These are phyloP conservation scores for Apiospora malaysiana DNA, from an alignment of 2,329 filamentous ascomycete genomes.

Conservation along the genomic window DNA sequence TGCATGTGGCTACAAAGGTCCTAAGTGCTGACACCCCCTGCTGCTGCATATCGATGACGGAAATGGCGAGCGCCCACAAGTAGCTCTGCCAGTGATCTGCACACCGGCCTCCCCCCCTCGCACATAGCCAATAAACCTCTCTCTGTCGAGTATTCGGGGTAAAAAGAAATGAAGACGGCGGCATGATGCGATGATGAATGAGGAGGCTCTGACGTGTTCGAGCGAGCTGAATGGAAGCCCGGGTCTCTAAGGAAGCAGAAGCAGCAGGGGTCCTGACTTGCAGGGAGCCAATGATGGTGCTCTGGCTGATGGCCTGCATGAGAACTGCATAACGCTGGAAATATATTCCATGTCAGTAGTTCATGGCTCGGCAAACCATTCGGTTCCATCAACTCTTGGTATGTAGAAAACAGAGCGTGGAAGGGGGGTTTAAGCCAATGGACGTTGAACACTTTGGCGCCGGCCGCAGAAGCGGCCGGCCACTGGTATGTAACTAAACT, in stretches of 20 bases:
- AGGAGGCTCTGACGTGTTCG: constrained; percentile 9
- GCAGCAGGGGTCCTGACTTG: background rate
- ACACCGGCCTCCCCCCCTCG: background rate
- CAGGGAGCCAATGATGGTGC: background rate
- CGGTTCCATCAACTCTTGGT: background rate
- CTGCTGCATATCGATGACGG: background rate
- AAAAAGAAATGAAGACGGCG: background rate
- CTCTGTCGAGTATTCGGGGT: background rate
- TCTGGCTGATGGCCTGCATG: background rate
- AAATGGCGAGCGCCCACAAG: background rate
- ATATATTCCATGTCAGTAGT: background rate
- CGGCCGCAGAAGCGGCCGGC: constrained; percentile 3
- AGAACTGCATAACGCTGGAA: background rate
- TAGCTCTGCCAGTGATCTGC: background rate
- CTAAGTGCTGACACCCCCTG: background rate
- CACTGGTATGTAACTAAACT: background rate
- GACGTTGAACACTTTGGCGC: background rate
- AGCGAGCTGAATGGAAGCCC: background rate
- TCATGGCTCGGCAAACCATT: background rate
- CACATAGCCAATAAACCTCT: background rate
- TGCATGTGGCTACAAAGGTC: background rate
- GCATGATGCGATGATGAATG: background rate
- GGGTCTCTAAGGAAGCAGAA: background rate
- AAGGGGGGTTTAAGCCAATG: background rate
- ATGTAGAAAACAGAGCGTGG: background rate